Evolutionary conservation across 169 alveolate genomes (phyloP).

Genomic region (Plasmodium chabaudi): DNA sequence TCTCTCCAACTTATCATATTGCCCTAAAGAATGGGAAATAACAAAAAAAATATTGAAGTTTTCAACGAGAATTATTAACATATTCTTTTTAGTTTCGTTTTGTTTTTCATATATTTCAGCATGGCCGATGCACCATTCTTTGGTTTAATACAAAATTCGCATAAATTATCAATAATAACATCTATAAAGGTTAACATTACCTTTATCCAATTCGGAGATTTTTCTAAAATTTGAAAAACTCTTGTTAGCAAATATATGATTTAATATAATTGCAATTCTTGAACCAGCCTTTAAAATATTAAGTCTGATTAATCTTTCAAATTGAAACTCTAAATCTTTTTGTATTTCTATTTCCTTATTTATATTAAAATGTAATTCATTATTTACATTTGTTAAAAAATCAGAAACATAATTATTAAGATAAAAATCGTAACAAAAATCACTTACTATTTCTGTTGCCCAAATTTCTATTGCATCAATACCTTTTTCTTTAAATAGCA

Average conservation of each 20-base stretch:
- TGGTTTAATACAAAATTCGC: neutral
- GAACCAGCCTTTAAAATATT: slow-evolving; percentile 90
- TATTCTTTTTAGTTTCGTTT: neutral
- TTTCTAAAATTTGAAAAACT: slow-evolving; percentile 54
- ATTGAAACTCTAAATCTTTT: slow-evolving; percentile 73
- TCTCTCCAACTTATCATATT: slow-evolving; percentile 12
- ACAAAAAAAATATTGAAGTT: neutral
- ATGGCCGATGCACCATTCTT: neutral
- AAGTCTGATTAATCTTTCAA: slow-evolving; percentile 77
- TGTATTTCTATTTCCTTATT: slow-evolving; percentile 77
- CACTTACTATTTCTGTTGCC: slow-evolving; percentile 85
- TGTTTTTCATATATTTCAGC: neutral
- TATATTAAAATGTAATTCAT: slow-evolving; percentile 56
- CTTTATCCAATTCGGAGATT: slow-evolving; percentile 53
- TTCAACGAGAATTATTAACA: neutral
- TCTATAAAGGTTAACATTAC: neutral
- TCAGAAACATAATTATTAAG: slow-evolving; percentile 69
- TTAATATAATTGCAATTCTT: slow-evolving; percentile 85
- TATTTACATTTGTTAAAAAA: slow-evolving; percentile 17
- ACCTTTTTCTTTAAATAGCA: slow-evolving; percentile 80
- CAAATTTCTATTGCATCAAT: slow-evolving; percentile 83
- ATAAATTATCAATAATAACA: too few species aligned
- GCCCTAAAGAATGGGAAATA: slow-evolving; percentile 5
- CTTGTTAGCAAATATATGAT: slow-evolving; percentile 83
- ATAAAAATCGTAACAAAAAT: slow-evolving; percentile 80